A percentile compares a stretch with the other conserved stretches of the same genome.
These are phyloP conservation scores for Poa annua DNA, from an alignment of 176 grass and related monocot species.

Conservation along the genomic window DNA sequence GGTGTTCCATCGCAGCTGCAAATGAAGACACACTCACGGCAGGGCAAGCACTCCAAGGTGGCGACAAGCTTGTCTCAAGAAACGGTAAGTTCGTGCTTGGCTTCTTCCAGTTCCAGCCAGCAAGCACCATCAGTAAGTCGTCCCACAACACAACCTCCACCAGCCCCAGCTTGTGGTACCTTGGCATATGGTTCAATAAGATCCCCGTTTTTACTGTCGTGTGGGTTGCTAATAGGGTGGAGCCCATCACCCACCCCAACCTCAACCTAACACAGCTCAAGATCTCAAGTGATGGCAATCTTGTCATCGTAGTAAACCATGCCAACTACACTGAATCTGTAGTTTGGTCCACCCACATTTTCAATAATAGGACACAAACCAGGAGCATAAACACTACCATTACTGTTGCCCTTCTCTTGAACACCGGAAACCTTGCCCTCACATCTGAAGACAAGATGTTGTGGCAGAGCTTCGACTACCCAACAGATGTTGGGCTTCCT, in stretches of 20 bases:
- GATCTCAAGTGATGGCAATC: constrained; percentile 4
- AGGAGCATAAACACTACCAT: background rate
- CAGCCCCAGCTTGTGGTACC: constrained; percentile 20
- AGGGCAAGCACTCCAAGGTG: background rate
- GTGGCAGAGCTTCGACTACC: constrained; percentile 23
- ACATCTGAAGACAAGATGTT: background rate
- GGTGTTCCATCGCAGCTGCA: background rate
- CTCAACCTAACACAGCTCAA: constrained; percentile 9
- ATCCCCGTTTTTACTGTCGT: background rate
- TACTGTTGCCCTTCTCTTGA: background rate
- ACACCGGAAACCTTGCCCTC: background rate
- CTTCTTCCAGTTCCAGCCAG: background rate
- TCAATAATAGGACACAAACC: background rate
- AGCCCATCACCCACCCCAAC: background rate
- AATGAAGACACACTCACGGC: background rate
- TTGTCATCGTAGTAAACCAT: constrained; percentile 5
- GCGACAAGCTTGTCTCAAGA: background rate
- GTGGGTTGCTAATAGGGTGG: constrained; percentile 27
- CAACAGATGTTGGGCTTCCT: constrained; percentile 6
- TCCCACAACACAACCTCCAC: background rate
- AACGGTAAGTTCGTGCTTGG: background rate
- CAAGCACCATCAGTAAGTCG: background rate
- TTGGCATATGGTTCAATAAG: constrained; percentile 28
- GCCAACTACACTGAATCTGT: background rate
- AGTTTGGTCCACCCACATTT: background rate